phyloP scores from a whole-genome alignment of 1,139 yeast genomes.

The Ashbya aceris region DNA sequence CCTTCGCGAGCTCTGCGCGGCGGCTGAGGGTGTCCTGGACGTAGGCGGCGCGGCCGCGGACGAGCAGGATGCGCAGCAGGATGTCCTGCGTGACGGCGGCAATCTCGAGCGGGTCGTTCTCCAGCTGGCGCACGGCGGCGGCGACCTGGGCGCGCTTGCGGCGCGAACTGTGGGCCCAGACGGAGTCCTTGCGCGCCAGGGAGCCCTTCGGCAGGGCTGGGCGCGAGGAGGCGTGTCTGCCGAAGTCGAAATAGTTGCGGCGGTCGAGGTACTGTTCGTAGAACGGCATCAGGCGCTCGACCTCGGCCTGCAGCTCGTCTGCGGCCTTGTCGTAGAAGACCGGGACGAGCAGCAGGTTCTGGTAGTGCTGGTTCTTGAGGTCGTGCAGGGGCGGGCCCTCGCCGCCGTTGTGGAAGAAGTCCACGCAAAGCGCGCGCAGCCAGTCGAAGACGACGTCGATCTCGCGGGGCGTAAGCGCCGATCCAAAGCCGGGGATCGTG shows the following conservation, averaged over 20 bases:
- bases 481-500: conserved; percentile 32
- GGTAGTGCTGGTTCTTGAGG: conserved; percentile 56
- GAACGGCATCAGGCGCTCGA: conserved; percentile 48
- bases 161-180: conserved; percentile 64
- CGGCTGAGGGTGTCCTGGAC: conserved; percentile 51
- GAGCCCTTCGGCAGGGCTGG: conserved; percentile 8
- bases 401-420: conserved; percentile 74
- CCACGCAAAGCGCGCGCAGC: conserved; percentile 56
- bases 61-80: conserved; percentile 47
- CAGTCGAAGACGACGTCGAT: conserved; percentile 65
- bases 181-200: conserved; percentile 55
- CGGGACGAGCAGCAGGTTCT: conserved; percentile 55
- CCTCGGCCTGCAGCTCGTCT: conserved; percentile 44
- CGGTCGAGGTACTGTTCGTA: conserved; percentile 42
- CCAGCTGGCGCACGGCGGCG: conserved; percentile 43
- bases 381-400: conserved; percentile 69
- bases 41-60: conserved; percentile 37
- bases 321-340: conserved; percentile 55
- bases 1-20: conserved; percentile 53
- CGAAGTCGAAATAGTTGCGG: conserved; percentile 6
- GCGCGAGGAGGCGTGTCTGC: not conserved
- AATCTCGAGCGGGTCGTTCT: conserved; percentile 47
- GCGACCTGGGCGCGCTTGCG: conserved; percentile 47
- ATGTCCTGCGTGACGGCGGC: conserved; percentile 57
- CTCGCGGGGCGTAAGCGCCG: conserved; percentile 50